Evolutionary conservation across 2,329 filamentous ascomycete species (phyloP), one percentile per base, ranked within the genome.

Genomic region (Rhinocladiella mackenziei): DNA sequence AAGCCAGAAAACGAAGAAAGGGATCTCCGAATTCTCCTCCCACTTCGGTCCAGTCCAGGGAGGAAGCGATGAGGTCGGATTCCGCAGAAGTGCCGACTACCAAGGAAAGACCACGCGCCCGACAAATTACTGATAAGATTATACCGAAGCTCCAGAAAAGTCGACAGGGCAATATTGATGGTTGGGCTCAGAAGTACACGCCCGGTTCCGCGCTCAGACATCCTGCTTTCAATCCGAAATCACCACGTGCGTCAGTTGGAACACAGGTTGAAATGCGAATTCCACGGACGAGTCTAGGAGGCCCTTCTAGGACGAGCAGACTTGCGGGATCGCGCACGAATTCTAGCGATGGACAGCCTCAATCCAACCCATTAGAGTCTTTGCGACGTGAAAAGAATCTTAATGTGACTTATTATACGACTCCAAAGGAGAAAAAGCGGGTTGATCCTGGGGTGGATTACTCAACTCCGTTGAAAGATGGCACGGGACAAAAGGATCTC

Each of bases 161-260:
- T 13, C 48, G 48, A 20, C 51, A 54, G 30, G 40, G 48, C 14
- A 50, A 41, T 18, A 51, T 54, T 18, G 42, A 54, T 20, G 31
- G 34, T 5, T 54, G 45, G 48, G 45, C 51, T 5, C 48, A 51
- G 34, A 43, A 35, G 25, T 51, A 38, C 10, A 49, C 38, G 4
- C 19, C 43, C 9, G 43, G 39, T 5, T 50, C 46, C 2, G 33
- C 20, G n/a, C 46, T 44, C 22, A 45, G 46, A 22, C 50, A 50
- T n/a, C 43, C 50, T 9, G 34, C 29, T 15, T 39, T 43, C 18
- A 43, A 50, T 32, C 43, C 43, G 10, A 22, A 39, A 19, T 39
- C 43, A 11, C 43, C 47, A 17, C 10, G 32, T 7, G 13, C 43
- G 15, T 26, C 30, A 11, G 23, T 17, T 17, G 18, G 20, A 4